A percentile compares a stretch with the other conserved stretches of the same genome.
phyloP scores from a whole-genome alignment of 2,329 filamentous ascomycete species.

The Sclerotinia glacialis region DNA sequence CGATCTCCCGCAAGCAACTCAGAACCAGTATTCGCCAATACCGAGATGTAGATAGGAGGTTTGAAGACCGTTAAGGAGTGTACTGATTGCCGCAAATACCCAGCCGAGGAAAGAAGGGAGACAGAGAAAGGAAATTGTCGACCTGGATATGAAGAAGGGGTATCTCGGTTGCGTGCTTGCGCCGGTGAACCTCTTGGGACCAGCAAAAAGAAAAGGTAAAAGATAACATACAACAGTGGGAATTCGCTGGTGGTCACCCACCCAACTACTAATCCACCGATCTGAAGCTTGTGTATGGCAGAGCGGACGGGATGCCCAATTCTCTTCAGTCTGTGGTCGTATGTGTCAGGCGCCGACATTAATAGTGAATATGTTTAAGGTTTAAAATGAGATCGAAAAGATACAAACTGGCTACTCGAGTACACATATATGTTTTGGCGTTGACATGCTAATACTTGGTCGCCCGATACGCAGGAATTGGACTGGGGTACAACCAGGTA shows the following conservation, averaged over 20 bases:
- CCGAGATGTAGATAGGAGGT: too few species aligned
- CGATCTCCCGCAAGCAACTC: too few species aligned
- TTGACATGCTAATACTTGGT: neutral
- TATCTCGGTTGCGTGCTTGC: neutral
- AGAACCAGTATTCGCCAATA: too few species aligned
- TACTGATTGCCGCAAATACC: too few species aligned
- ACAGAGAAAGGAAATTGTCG: too few species aligned
- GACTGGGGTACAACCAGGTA: neutral
- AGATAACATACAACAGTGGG: constrained; percentile 4
- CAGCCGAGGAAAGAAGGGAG: too few species aligned
- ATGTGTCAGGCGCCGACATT: fast-evolving
- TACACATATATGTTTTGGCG: neutral
- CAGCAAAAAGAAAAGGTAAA: neutral
- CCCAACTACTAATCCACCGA: constrained; percentile 18
- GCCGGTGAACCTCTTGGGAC: neutral
- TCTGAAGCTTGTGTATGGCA: constrained; percentile 20
- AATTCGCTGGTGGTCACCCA: constrained; percentile 16
- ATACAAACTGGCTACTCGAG: too few species aligned
- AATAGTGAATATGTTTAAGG: neutral
- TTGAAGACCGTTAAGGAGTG: too few species aligned
- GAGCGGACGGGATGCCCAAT: constrained; percentile 21
- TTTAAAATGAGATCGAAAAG: neutral
- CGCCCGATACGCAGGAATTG: neutral
- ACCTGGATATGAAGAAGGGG: too few species aligned
- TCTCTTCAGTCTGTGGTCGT: constrained; percentile 20